Evolutionary conservation across 257 asterid species (phyloP).

Genomic region (Nyctanthes arbortristis): DNA sequence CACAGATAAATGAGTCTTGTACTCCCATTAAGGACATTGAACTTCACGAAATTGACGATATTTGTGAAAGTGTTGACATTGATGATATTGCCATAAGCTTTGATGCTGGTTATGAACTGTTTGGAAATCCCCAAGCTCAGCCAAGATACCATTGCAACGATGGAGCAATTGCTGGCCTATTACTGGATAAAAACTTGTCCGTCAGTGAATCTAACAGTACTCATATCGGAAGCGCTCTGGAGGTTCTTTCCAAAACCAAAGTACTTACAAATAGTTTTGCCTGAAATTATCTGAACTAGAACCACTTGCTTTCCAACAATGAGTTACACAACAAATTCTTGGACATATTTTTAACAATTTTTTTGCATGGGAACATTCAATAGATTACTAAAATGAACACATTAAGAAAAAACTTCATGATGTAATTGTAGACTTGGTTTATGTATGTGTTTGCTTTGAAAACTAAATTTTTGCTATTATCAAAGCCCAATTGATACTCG

Average conservation of each 20-base stretch:
- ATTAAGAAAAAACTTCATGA: too few species aligned
- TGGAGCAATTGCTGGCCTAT: conserved; percentile 32
- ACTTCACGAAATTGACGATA: conserved; percentile 40
- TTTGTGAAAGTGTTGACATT: conserved; percentile 40
- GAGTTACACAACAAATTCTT: too few species aligned
- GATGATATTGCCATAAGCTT: conserved; percentile 51
- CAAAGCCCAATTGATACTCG: too few species aligned
- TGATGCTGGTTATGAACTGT: conserved; percentile 40
- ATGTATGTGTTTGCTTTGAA: too few species aligned
- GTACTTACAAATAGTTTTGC: too few species aligned
- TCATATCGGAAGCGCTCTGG: conserved; percentile 45
- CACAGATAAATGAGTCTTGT: conserved; percentile 40
- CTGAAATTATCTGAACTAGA: too few species aligned
- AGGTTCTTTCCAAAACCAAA: conserved; percentile 52
- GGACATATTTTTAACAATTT: too few species aligned
- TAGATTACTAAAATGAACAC: too few species aligned
- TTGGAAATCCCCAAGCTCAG: conserved; percentile 37
- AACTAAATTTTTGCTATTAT: too few species aligned
- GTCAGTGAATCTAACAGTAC: conserved; percentile 49
- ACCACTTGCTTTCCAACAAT: too few species aligned
- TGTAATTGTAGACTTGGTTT: too few species aligned
- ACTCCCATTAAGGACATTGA: conserved; percentile 43
- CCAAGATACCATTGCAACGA: conserved; percentile 44
- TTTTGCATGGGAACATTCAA: too few species aligned
- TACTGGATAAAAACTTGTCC: conserved; percentile 48